These are phyloP conservation scores for Cyberlindnera amylophila DNA, from an alignment of 805 yeast species.

Conservation along the genomic window DNA sequence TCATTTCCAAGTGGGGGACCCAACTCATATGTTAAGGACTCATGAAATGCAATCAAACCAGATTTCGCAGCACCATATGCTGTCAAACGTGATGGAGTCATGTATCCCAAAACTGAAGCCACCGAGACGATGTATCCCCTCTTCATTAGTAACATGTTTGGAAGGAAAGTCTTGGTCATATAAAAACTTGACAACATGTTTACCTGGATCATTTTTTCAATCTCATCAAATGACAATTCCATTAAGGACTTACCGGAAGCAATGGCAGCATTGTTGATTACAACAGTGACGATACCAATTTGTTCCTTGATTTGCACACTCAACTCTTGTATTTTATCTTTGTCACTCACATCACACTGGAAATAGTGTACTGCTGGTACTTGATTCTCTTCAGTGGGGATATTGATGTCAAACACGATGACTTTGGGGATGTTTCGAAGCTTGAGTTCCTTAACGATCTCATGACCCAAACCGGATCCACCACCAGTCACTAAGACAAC, in stretches of 20 bases:
- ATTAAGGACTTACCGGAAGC: constrained; percentile 53
- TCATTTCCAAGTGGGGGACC: constrained; percentile 40
- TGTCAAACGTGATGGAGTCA: constrained; percentile 72
- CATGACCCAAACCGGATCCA: constrained; percentile 69
- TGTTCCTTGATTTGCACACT: constrained; percentile 38
- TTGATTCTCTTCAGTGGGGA: constrained; percentile 28
- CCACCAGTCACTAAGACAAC: constrained; percentile 85
- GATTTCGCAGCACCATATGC: constrained; percentile 91
- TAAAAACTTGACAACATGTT: constrained; percentile 70
- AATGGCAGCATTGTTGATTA: constrained; percentile 86
- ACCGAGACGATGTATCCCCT: constrained; percentile 79
- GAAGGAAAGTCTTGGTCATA: constrained; percentile 66
- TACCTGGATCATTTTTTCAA: constrained; percentile 59
- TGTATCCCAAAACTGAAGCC: constrained; percentile 80
- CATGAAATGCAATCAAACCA: constrained; percentile 81
- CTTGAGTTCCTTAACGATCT: constrained; percentile 47
- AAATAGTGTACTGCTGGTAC: constrained; percentile 48
- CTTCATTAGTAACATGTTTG: constrained; percentile 56
- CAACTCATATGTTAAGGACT: constrained; percentile 68
- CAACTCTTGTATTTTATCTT: constrained; percentile 39
- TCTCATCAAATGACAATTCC: constrained; percentile 51
- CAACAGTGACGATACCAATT: constrained; percentile 59
- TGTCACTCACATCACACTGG: constrained; percentile 65
- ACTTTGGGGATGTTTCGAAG: constrained; percentile 43
- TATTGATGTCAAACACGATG: constrained; percentile 59